phyloP scores from a whole-genome alignment of 257 asterid genomes.

The Capsicum baccatum region DNA sequence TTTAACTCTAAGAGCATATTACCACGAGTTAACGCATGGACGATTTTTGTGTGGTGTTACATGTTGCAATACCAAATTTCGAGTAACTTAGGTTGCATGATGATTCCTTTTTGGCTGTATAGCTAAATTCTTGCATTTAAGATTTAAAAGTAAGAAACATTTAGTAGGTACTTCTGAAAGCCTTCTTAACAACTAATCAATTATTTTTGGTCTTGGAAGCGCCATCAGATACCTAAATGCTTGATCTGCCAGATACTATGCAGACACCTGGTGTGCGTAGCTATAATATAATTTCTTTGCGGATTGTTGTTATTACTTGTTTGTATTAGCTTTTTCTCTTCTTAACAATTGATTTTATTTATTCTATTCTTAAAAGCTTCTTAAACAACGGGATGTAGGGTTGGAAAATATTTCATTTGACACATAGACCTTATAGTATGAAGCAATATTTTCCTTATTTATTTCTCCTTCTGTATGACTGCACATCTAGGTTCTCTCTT shows the following conservation, averaged over 20 bases:
- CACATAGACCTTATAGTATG: neutral
- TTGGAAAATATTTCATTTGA: neutral
- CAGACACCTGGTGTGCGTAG: slow-evolving; percentile 80
- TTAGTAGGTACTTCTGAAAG: slow-evolving; percentile 12
- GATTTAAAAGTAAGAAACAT: slow-evolving; percentile 7
- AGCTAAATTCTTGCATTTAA: neutral
- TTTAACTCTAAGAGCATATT: no score
- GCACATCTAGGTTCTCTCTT: neutral
- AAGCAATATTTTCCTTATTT: slow-evolving; percentile 1
- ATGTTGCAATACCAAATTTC: neutral
- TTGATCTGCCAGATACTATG: slow-evolving; percentile 62
- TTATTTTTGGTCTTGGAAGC: slow-evolving; percentile 54
- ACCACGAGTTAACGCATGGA: no score
- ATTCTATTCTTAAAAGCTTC: neutral
- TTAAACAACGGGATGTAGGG: neutral
- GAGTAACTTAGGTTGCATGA: neutral
- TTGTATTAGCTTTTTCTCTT: neutral
- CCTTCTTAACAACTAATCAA: slow-evolving; percentile 1
- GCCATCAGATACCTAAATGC: slow-evolving; percentile 57
- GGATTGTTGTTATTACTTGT: neutral
- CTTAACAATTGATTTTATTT: neutral
- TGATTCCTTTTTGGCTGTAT: neutral
- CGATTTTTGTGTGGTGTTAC: no score
- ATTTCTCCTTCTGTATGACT: neutral
- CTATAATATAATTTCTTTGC: neutral